Evolutionary conservation across 1,284 basidiomycete species (phyloP).

Genomic region (Rhodotorula sp.): DNA sequence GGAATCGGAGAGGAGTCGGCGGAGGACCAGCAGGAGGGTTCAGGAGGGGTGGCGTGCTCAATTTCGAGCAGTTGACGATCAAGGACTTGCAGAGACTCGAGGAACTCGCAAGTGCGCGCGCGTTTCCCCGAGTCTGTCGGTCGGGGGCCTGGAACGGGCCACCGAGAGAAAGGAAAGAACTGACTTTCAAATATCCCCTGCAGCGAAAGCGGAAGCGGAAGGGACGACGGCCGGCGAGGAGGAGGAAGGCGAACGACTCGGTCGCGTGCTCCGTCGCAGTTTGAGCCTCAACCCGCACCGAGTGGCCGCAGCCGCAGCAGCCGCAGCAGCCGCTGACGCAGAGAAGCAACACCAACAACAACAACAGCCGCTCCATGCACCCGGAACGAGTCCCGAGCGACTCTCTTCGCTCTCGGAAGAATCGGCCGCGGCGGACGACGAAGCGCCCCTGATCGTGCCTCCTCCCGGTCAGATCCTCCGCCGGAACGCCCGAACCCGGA

Average conservation of each 20-base stretch:
- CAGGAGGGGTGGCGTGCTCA: constrained; percentile 54
- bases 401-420: constrained; percentile 25
- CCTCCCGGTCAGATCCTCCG: constrained; percentile 85
- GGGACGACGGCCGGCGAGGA: constrained; percentile 47
- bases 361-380: not conserved
- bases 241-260: constrained; percentile 77
- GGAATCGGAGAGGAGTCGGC: constrained; percentile 57
- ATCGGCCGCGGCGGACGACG: constrained; percentile 63
- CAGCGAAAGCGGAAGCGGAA: constrained; percentile 55
- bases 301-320: constrained; percentile 42
- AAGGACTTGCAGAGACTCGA: constrained; percentile 89
- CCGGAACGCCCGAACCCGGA: constrained; percentile 89
- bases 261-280: constrained; percentile 78
- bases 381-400: not conserved
- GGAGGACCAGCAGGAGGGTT: too few species aligned
- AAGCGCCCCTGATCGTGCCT: constrained; percentile 84
- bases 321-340: constrained; percentile 39
- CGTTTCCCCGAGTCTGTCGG: not conserved
- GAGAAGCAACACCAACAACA: too few species aligned
- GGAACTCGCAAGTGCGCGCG: constrained; percentile 74
- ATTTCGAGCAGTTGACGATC: constrained; percentile 71
- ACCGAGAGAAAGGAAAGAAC: too few species aligned
- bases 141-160: not conserved
- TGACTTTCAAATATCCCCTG: not conserved
- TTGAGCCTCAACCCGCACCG: constrained; percentile 83